These are phyloP conservation scores for Amanita muscaria DNA, from an alignment of 768 basidiomycete genomes.

Conservation along the genomic window DNA sequence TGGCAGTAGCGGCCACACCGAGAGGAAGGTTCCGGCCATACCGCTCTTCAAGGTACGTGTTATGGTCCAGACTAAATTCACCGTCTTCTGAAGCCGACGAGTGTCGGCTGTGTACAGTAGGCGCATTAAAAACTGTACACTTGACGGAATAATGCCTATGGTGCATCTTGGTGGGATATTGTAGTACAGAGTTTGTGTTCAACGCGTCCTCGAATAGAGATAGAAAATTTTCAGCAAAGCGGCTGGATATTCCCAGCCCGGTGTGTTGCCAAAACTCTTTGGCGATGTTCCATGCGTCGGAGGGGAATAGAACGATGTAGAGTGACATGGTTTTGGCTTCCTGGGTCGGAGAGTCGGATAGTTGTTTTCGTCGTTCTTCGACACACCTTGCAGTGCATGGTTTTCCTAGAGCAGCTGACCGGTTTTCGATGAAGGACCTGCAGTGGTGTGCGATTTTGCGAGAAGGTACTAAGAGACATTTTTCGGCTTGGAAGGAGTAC, in stretches of 20 bases:
- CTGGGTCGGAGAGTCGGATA: slow-evolving; percentile 15
- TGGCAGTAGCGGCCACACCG: slow-evolving; percentile 66
- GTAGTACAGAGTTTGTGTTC: slow-evolving; percentile 14
- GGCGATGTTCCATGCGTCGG: slow-evolving; percentile 49
- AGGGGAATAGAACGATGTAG: slow-evolving; percentile 75
- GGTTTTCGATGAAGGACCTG: slow-evolving; percentile 57
- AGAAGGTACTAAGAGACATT: slow-evolving; percentile 73
- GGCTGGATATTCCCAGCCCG: slow-evolving; percentile 83
- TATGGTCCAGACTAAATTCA: slow-evolving; percentile 50
- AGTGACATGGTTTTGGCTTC: slow-evolving; percentile 40
- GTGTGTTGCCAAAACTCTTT: slow-evolving; percentile 97
- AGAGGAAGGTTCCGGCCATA: slow-evolving; percentile 87
- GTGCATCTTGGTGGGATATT: slow-evolving; percentile 30
- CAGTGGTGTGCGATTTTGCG: slow-evolving; percentile 66
- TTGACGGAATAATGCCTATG: slow-evolving; percentile 55
- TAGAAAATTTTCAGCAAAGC: slow-evolving; percentile 78
- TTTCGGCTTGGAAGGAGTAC: slow-evolving; percentile 64
- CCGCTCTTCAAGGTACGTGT: slow-evolving; percentile 82
- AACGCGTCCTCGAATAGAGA: slow-evolving; percentile 43
- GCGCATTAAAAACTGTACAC: too few species aligned
- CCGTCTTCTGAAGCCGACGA: too few species aligned
- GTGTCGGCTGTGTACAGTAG: too few species aligned
- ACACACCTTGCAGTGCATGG: not conserved
- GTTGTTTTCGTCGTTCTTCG: slow-evolving; percentile 32
- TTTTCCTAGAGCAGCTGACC: slow-evolving; percentile 31